Evolutionary conservation across 805 yeast genomes (phyloP).

Genomic region (Starmerella apicola): DNA sequence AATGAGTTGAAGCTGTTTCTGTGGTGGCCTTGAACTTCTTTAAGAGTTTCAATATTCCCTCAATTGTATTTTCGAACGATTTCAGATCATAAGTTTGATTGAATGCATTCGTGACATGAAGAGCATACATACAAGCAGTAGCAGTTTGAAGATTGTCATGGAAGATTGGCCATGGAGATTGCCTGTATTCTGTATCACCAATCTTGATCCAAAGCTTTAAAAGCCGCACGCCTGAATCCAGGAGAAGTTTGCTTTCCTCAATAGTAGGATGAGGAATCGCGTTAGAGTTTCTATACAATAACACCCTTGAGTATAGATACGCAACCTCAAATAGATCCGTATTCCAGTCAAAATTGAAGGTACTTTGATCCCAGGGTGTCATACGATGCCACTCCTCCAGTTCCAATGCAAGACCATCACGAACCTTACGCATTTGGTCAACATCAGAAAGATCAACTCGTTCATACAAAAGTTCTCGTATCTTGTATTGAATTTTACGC

Average conservation of each 20-base stretch:
- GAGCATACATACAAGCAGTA: slow-evolving; percentile 64
- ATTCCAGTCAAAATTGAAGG: slow-evolving; percentile 66
- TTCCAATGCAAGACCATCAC: slow-evolving; percentile 35
- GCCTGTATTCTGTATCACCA: slow-evolving; percentile 44
- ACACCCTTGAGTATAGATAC: slow-evolving; percentile 59
- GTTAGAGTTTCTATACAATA: slow-evolving; percentile 70
- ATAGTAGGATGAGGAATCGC: slow-evolving; percentile 42
- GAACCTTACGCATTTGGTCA: slow-evolving; percentile 41
- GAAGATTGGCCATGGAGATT: slow-evolving; percentile 88
- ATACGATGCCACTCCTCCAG: slow-evolving; percentile 51
- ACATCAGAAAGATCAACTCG: slow-evolving; percentile 19
- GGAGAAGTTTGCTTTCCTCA: slow-evolving; percentile 44
- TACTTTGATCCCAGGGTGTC: slow-evolving; percentile 43
- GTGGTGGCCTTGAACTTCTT: slow-evolving; percentile 9
- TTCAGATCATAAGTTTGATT: slow-evolving; percentile 33
- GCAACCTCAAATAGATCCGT: slow-evolving; percentile 58
- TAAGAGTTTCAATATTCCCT: slow-evolving; percentile 10
- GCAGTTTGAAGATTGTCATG: slow-evolving; percentile 85
- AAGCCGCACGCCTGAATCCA: slow-evolving; percentile 53
- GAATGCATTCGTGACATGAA: slow-evolving; percentile 54
- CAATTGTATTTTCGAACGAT: slow-evolving; percentile 13
- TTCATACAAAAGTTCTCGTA: slow-evolving; percentile 61
- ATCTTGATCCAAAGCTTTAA: slow-evolving; percentile 51
- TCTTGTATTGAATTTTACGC: slow-evolving; percentile 64
- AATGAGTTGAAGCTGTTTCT: slow-evolving; percentile 14